Evolutionary conservation across 768 basidiomycete species (phyloP), one percentile per base, ranked within the genome.

Genomic region (Tephrocybe sp.): DNA sequence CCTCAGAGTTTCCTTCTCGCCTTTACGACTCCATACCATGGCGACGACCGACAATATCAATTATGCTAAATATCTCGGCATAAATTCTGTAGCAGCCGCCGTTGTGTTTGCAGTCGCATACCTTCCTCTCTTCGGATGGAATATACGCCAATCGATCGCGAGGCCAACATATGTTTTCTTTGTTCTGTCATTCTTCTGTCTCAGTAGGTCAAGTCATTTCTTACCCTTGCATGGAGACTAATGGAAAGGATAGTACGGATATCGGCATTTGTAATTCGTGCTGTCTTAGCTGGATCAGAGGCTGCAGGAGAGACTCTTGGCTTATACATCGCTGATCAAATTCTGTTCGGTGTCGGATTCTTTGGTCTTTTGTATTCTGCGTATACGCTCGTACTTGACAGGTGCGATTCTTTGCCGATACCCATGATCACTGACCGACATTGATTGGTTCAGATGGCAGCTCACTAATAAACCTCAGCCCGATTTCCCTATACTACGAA

Each of bases 291-390:
- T 13, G 65, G 61, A 4, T 60, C 62, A 1, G 60, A 58, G 0
- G 57, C 63, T 5, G 67, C 60, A 6, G 72, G 68, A 30, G 55
- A 69, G 11, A 67, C 62, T 26, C 47, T 71, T 2, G 46, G 42
- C 9, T 48, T 73, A 12, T 60, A 72, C n/a, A 72, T 74, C 3
- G 66, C 65, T 0, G 70, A 73, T 36, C 52, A 71, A 54, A 60
- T 74, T 5, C 58, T 77, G 11, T 70, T 71, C 22, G 65, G 69
- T 0, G 66, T 73, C 21, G 76, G 76, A 3, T 77, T 73, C 56
- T 70, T 74, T 32, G 71, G 69, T n/a, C 56, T 78, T 6, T 54
- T 78, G 12, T 73, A 69, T 41, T 69, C 73, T 1, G 64, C 71
- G 0, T 76, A 74, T 44, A 71, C 64, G 0, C 64, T 77, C 2